phyloP scores from a whole-genome alignment of 305 asterid genomes.

The Solanum hybrid region DNA sequence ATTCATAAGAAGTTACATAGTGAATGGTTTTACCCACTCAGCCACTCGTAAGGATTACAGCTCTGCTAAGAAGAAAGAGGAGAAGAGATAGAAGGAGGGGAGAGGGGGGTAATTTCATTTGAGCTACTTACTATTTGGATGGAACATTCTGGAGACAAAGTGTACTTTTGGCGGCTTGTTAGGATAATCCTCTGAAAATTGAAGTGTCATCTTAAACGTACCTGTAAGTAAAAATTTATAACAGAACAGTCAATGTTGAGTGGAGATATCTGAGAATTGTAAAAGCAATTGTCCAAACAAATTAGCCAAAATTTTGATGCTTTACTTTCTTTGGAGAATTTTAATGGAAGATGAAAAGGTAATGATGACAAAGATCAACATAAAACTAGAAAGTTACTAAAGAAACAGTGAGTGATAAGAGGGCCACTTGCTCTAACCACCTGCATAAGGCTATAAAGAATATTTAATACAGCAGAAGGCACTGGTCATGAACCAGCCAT shows the following conservation, averaged over 20 bases:
- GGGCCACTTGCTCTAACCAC: not conserved
- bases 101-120: not conserved
- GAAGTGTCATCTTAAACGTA: conserved; percentile 76
- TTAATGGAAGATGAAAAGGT: not conserved
- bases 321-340: not conserved
- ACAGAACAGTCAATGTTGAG: not conserved
- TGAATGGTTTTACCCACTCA: not conserved
- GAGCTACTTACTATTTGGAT: conserved; percentile 69
- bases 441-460: not conserved
- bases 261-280: not conserved
- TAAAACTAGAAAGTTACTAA: not conserved
- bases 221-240: conserved; percentile 31
- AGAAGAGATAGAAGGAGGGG: not conserved
- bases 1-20: not conserved
- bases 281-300: not conserved
- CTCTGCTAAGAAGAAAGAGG: not conserved
- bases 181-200: conserved; percentile 78
- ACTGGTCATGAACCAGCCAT: not conserved
- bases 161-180: conserved; percentile 82
- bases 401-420: not conserved
- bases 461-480: not conserved
- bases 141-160: conserved; percentile 82
- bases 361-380: not conserved
- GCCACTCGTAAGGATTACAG: not conserved
- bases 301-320: not conserved